A percentile compares a stretch with the other conserved stretches of the same genome.
phyloP scores from a whole-genome alignment of 495 filamentous ascomycete species.

The Podospora anserina region DNA sequence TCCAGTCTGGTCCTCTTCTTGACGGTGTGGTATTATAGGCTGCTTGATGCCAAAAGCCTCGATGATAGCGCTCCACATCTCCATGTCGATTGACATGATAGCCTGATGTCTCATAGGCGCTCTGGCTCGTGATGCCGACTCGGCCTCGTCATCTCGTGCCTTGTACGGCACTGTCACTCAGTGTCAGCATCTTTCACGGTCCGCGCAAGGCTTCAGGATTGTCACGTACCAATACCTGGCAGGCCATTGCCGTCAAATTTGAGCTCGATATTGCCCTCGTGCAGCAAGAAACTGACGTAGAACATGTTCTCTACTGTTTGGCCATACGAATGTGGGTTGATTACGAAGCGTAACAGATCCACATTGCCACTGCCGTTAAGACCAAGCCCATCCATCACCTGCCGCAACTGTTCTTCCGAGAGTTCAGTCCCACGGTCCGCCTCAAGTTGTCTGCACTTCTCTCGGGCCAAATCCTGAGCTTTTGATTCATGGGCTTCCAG shows the following conservation, averaged over 20 bases:
- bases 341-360: conserved; percentile 74
- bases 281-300: conserved; percentile 90
- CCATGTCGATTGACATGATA: conserved; percentile 79
- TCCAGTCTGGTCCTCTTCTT: conserved; percentile 52
- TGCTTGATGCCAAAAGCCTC: conserved; percentile 69
- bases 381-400: conserved; percentile 52
- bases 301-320: conserved; percentile 98
- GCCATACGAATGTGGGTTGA: conserved; percentile 86
- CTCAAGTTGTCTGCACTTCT: conserved; percentile 34
- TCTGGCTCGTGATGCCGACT: conserved; percentile 17
- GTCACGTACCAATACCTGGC: conserved; percentile 66
- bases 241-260: conserved; percentile 59
- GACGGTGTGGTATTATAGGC: conserved; percentile 80
- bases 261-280: conserved; percentile 73
- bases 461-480: conserved; percentile 42
- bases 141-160: conserved; percentile 7
- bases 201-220: background rate
- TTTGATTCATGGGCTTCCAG: conserved; percentile 40
- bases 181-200: conserved; percentile 12
- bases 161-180: conserved; percentile 9
- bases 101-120: conserved; percentile 70
- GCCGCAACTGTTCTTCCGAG: conserved; percentile 32
- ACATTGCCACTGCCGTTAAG: conserved; percentile 63
- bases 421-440: conserved; percentile 23
- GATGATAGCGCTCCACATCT: conserved; percentile 73